Conservation (phyloP, 768 basidiomycete species). For the Calocera viscosa region DNA sequence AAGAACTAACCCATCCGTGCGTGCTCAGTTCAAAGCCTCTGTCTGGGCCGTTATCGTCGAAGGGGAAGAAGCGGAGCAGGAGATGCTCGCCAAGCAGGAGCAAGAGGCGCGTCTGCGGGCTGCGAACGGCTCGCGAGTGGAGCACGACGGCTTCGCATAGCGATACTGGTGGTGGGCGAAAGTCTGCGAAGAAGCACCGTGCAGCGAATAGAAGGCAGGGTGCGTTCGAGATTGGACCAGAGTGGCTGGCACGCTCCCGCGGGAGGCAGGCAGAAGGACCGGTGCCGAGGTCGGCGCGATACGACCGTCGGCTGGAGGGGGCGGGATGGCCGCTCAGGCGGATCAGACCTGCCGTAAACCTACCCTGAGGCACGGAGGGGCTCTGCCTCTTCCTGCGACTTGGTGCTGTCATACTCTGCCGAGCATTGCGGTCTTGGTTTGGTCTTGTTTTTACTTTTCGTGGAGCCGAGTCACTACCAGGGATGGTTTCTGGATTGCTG, state of each 20-base stretch:
- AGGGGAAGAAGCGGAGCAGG: constrained; percentile 25
- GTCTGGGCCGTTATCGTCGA: constrained; percentile 77
- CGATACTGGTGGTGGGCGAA: not conserved
- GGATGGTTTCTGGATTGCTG: too few relatives aligned
- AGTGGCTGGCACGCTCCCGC: not conserved
- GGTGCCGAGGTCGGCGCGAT: too few relatives aligned
- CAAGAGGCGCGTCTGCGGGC: not conserved
- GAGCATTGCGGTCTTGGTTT: too few relatives aligned
- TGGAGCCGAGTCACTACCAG: too few relatives aligned
- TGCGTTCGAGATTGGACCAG: not conserved
- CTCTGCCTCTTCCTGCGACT: too few relatives aligned
- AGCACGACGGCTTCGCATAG: not conserved
- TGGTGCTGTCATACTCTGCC: too few relatives aligned
- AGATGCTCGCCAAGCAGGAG: constrained; percentile 21
- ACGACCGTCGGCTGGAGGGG: not conserved
- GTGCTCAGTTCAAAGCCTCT: constrained; percentile 76
- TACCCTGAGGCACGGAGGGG: not conserved
- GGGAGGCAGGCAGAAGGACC: not conserved
- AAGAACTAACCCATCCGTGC: not conserved
- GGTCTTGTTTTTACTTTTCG: too few relatives aligned
- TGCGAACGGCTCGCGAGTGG: not conserved
- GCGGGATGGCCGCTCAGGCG: not conserved
- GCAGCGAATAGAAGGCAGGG: not conserved
- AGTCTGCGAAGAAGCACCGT: not conserved
- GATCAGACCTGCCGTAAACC: not conserved